Base-by-base conservation (phyloP, 2,329 filamentous ascomycete genomes). In the Trichocomaceae sp. region DNA sequence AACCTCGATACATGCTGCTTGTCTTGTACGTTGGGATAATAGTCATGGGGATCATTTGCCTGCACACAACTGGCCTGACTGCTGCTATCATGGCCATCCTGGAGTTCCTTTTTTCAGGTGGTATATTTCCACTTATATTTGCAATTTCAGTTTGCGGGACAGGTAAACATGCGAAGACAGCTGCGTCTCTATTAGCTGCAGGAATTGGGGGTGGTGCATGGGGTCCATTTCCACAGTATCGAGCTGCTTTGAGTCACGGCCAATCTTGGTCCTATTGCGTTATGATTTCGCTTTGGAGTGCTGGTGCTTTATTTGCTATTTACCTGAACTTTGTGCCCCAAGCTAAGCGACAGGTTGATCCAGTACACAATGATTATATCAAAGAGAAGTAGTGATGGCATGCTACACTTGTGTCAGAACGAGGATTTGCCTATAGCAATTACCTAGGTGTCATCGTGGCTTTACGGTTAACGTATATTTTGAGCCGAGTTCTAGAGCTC, bases 101-200 rank as follows among this genome's bases (percentile, higher is more conserved):
- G 59, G 61, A 79, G 47, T 81, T 78, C 63, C 77, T 83, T 59
- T 82, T 83, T 60, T 79, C 84, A 67, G 80, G 80, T 10, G 81
- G 81, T 4, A 70, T 79, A 3, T 85, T 83, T 66, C 74, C 77
- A 23, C 76, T 81, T 46, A 79, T 83, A 51, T 85, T 79, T 60
- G 79, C 79, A 9, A 78, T 82, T 58, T 70, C 74, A 2, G 70
- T 85, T 13, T 79, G 82, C 19, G 82, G 82, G 10, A 73, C 82
- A 59, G 81, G 80, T 4, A 71, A 66, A 8, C 76, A 82, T 62
- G 83, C 81, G 12, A 84, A 83, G 61, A 74, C 78, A 26, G 82
- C 78, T 6, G 73, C 77, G 6, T 74, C 77, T 0, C 59, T 81
- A n/a, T 2, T 64, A 42, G 79, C 80, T 1, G 73, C 77, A 10